Conservation (phyloP, 1,139 yeast genomes). For the Magnusiomyces paraingens region DNA sequence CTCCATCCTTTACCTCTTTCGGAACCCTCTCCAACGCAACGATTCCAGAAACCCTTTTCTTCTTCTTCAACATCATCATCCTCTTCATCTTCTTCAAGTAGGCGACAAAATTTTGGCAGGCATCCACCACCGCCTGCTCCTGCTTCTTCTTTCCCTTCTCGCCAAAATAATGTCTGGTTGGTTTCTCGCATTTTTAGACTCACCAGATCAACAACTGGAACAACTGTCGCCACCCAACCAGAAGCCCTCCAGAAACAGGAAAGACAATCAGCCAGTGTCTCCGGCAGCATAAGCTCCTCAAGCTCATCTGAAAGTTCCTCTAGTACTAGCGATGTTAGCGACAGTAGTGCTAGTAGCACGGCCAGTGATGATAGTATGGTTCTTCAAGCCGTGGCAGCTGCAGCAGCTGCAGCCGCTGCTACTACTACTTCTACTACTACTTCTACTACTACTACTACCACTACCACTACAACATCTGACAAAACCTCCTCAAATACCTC, state of each 20-base stretch:
- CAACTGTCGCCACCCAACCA: too few relatives aligned
- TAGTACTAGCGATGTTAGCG: too few relatives aligned
- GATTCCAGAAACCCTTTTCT: not conserved
- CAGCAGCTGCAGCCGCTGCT: not conserved
- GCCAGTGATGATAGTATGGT: too few relatives aligned
- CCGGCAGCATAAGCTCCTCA: too few relatives aligned
- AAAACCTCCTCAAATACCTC: too few relatives aligned
- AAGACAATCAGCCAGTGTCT: too few relatives aligned
- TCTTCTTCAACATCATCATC: not conserved
- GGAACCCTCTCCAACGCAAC: not conserved
- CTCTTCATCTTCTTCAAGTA: not conserved
- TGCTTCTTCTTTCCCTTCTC: not conserved
- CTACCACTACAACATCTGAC: not conserved
- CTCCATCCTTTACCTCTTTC: conserved; percentile 12
- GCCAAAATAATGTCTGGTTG: conserved; percentile 8
- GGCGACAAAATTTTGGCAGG: too few relatives aligned
- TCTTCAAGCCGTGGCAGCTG: too few relatives aligned
- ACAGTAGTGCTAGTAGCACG: too few relatives aligned
- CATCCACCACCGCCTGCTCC: too few relatives aligned
- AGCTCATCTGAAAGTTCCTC: too few relatives aligned
- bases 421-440: not conserved
- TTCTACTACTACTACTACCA: not conserved
- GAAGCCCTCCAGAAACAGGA: too few relatives aligned
- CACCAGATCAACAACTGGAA: not conserved
- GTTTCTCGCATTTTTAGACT: conserved; percentile 11